Base-by-base conservation (phyloP, 805 yeast genomes). In the Teunomyces panamensis region DNA sequence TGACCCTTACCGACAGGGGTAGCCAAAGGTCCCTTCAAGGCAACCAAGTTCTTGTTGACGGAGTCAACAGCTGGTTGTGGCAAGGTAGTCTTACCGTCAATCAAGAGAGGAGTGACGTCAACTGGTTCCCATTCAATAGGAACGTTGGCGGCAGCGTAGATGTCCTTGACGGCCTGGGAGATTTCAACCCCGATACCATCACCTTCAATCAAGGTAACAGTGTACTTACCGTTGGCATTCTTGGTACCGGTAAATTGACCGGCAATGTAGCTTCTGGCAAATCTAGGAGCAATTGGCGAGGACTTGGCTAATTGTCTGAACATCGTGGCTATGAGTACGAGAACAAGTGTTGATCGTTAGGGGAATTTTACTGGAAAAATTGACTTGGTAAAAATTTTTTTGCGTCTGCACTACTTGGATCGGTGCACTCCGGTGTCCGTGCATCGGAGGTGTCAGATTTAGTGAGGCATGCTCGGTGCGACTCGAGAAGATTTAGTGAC, bases 1-100 rank as follows among this genome's bases (percentile, higher is more conserved):
- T 94, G 98, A 67, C 99, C 99, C 76, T 92, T 92, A 62, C 97
- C 99, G 54, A 92, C 91, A 49, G 99, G 99, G 35, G 99, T 94
- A 47, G 97, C 98, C 64, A 94, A 78, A 28, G 98, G 98, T 58
- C 99, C 99, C 78, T 94, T 94, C 65, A 94, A 81, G 47, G 98
- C 99, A 54, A 94, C 92, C 74, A 85, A 80, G 79, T 92, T 89
- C 73, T 81, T 85, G 79, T 89, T 89, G 74, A 94, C 91, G 41
- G 95, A 87, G 60, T 87, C 90, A 54, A 94, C 89, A 50, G 98
- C 97, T 37, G 83, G 85, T 58, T 85, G 84, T 55, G 98, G 98
- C 60, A 94, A 83, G 49, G 97, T 85, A 58, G 98, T 91, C 71
- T 85, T 85, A 63, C 97, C 97, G 69, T 92, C 85, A 65, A 89